Evolutionary conservation across 768 basidiomycete genomes (phyloP).

Genomic region (Tephrocybe sp.): DNA sequence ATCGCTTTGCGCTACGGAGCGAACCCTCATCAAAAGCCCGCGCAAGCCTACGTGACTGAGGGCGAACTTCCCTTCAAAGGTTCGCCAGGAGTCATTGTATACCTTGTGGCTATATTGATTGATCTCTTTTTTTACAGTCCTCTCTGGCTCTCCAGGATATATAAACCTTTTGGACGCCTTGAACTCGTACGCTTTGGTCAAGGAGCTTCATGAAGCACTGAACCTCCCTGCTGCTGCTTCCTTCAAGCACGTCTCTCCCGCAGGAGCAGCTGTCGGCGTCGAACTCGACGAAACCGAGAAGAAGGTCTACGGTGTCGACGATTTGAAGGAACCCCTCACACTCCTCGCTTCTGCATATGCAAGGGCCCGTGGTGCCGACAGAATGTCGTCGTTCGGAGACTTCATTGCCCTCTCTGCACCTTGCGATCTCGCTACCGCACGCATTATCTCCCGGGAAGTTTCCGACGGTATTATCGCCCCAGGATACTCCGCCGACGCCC

Average conservation of each 20-base stretch:
- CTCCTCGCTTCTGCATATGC: conserved; percentile 93
- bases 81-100: conserved; percentile 30
- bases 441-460: conserved; percentile 97
- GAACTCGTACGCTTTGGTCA: conserved; percentile 95
- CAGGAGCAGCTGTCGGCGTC: conserved; percentile 92
- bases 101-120: neutral
- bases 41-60: conserved; percentile 89
- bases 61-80: conserved; percentile 95
- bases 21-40: conserved; percentile 98
- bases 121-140: conserved; percentile 44
- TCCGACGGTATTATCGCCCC: conserved; percentile 99
- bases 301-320: conserved; percentile 95
- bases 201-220: conserved; percentile 87
- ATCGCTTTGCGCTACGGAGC: conserved; percentile 91
- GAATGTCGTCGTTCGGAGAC: conserved; percentile 99
- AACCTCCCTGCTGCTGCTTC: conserved; percentile 93
- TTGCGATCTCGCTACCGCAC: conserved; percentile 93
- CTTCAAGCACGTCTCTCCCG: conserved; percentile 99
- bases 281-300: conserved; percentile 83
- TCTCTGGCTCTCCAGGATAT: conserved; percentile 95
- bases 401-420: conserved; percentile 94
- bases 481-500: conserved; percentile 83
- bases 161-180: conserved; percentile 98
- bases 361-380: conserved; percentile 95
- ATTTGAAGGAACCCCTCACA: conserved; percentile 87